These are phyloP conservation scores for Crithidia brevicula DNA, from an alignment of 208 protist genomes.

Conservation along the genomic window DNA sequence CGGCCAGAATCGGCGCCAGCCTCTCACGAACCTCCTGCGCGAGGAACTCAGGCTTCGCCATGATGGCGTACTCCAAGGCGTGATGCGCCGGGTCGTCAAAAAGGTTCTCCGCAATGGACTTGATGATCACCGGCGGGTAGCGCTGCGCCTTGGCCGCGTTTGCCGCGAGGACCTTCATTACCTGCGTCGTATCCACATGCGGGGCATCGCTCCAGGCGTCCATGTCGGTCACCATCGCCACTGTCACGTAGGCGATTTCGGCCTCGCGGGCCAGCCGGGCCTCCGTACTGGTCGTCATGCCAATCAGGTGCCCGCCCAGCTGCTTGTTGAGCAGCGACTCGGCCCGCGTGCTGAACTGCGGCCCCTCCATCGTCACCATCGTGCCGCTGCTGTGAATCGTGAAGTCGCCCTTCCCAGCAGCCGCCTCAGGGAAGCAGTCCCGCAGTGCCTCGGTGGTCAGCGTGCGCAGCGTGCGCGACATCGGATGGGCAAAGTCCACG, in stretches of 20 bases:
- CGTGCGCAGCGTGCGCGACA: conserved; percentile 50
- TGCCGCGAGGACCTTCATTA: conserved; percentile 54
- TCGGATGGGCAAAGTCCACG: conserved; percentile 82
- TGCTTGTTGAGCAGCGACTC: conserved; percentile 85
- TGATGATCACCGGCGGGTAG: conserved; percentile 56
- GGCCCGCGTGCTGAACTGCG: conserved; percentile 89
- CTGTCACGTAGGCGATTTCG: conserved; percentile 85
- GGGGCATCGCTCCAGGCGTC: conserved; percentile 90
- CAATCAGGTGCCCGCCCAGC: conserved; percentile 86
- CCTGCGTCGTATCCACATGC: conserved; percentile 67
- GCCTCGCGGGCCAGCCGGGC: conserved; percentile 92
- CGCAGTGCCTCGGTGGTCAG: conserved; percentile 49
- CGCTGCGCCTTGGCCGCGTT: conserved; percentile 80
- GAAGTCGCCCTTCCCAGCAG: conserved; percentile 31
- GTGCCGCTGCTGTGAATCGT: conserved; percentile 62
- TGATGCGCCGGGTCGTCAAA: conserved; percentile 64
- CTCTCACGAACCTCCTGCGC: conserved; percentile 46
- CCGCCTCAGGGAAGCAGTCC: conserved; percentile 43
- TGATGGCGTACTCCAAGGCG: conserved; percentile 53
- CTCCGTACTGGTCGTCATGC: conserved; percentile 93
- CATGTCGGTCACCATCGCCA: conserved; percentile 96
- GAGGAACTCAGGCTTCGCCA: conserved; percentile 53
- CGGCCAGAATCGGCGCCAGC: conserved; percentile 53
- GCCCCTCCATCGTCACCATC: conserved; percentile 93
- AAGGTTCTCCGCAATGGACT: conserved; percentile 31